phyloP scores from a whole-genome alignment of 495 filamentous ascomycete species.

The Neurospora sp. region DNA sequence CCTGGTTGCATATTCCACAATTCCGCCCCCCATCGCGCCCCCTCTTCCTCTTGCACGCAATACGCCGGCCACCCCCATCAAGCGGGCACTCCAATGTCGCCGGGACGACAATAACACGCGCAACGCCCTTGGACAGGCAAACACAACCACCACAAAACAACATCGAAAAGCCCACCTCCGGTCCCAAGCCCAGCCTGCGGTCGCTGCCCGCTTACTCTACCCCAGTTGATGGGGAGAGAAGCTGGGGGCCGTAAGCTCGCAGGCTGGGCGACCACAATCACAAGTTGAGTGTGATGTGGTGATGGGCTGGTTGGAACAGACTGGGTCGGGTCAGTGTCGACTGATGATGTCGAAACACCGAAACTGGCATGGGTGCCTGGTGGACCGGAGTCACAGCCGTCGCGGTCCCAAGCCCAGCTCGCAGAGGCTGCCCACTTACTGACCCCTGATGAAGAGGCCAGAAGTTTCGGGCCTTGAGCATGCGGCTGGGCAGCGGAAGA shows the following conservation, averaged over 20 bases:
- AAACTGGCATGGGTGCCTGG: neutral
- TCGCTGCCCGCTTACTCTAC: neutral
- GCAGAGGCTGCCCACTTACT: neutral
- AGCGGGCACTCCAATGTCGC: neutral
- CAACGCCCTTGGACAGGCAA: neutral
- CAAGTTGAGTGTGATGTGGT: neutral
- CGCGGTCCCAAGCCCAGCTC: neutral
- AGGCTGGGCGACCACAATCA: neutral
- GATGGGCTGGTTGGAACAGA: neutral
- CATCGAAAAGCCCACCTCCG: neutral
- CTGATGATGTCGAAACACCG: neutral
- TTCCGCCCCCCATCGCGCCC: neutral
- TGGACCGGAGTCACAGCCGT: neutral
- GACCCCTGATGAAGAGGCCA: neutral
- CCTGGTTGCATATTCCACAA: neutral
- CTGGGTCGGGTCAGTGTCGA: neutral
- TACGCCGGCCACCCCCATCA: neutral
- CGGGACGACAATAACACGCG: neutral
- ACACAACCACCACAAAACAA: neutral
- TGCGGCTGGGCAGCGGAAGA: neutral
- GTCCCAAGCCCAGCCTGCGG: neutral
- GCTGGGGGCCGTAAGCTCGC: neutral
- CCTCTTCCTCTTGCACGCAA: neutral
- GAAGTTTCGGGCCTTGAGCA: neutral
- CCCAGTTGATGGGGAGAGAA: neutral